phyloP scores from a whole-genome alignment of 2,329 filamentous ascomycete genomes.

The Chrysoporthe puriensis region DNA sequence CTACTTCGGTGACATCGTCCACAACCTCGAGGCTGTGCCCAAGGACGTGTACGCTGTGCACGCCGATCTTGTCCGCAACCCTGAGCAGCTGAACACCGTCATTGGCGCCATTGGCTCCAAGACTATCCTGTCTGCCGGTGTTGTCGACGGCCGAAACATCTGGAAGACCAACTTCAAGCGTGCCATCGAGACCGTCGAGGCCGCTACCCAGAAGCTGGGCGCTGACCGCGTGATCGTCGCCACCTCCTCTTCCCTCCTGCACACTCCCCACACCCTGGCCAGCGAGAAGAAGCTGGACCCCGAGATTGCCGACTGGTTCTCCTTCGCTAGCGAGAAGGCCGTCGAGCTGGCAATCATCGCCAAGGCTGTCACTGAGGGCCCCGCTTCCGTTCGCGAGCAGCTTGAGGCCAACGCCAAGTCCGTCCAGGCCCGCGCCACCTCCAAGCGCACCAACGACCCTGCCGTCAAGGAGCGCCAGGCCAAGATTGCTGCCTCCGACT shows the following conservation, averaged over 20 bases:
- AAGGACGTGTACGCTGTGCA: constrained; percentile 83
- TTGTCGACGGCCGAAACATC: constrained; percentile 99
- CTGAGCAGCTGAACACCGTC: constrained; percentile 92
- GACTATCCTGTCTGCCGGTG: constrained; percentile 90
- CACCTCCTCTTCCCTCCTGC: constrained; percentile 95
- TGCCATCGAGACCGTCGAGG: constrained; percentile 88
- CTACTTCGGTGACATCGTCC: constrained; percentile 99
- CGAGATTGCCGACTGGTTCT: constrained; percentile 98
- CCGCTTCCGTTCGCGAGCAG: constrained; percentile 81
- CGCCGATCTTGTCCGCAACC: constrained; percentile 96
- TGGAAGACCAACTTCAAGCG: constrained; percentile 99
- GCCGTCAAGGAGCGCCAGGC: constrained; percentile 96
- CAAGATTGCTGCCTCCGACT: constrained; percentile 80
- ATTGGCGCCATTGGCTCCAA: constrained; percentile 80
- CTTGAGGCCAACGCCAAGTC: constrained; percentile 98
- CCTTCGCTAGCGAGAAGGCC: constrained; percentile 95
- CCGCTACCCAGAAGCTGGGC: constrained; percentile 90
- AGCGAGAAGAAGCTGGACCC: constrained; percentile 98
- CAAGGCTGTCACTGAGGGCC: constrained; percentile 94
- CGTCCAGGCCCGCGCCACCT: constrained; percentile 86
- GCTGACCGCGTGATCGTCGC: constrained; percentile 97
- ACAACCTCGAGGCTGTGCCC: constrained; percentile 93
- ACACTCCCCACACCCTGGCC: constrained; percentile 96
- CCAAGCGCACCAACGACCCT: constrained; percentile 94
- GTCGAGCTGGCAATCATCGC: constrained; percentile 88